Conservation (phyloP, 768 basidiomycete genomes). For the Lactifluus hygrophoroides region DNA sequence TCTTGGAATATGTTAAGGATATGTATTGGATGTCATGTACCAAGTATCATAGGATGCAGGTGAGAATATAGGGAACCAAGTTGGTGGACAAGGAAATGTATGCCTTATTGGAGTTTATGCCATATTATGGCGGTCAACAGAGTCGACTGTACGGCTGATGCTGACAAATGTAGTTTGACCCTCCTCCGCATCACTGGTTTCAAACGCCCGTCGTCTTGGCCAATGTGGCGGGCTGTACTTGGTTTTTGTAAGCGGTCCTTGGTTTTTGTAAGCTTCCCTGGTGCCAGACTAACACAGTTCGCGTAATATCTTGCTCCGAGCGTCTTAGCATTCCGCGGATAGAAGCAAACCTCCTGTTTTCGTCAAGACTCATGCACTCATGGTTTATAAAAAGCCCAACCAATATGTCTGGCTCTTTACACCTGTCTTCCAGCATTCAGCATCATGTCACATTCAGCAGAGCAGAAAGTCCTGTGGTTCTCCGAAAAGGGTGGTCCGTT, state of each 20-base stretch:
- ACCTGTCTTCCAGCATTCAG: background rate
- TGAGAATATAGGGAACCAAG: too few relatives aligned
- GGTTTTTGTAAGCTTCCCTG: background rate
- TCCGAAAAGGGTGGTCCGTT: background rate
- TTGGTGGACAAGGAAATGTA: too few relatives aligned
- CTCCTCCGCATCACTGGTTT: background rate
- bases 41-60: too few relatives aligned
- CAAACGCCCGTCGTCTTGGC: background rate
- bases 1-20: too few relatives aligned
- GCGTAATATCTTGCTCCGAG: too few relatives aligned
- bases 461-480: constrained; percentile 9
- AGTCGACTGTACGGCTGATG: too few relatives aligned
- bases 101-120: too few relatives aligned
- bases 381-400: background rate
- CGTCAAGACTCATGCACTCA: background rate
- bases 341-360: background rate
- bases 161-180: background rate
- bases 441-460: background rate
- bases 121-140: too few relatives aligned
- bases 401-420: background rate
- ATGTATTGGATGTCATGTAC: too few relatives aligned
- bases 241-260: background rate
- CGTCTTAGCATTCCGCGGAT: background rate
- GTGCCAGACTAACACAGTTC: background rate
- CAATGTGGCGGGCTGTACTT: background rate